Base-by-base conservation (phyloP, 768 basidiomycete species). In the Lactifluus rugatus region DNA sequence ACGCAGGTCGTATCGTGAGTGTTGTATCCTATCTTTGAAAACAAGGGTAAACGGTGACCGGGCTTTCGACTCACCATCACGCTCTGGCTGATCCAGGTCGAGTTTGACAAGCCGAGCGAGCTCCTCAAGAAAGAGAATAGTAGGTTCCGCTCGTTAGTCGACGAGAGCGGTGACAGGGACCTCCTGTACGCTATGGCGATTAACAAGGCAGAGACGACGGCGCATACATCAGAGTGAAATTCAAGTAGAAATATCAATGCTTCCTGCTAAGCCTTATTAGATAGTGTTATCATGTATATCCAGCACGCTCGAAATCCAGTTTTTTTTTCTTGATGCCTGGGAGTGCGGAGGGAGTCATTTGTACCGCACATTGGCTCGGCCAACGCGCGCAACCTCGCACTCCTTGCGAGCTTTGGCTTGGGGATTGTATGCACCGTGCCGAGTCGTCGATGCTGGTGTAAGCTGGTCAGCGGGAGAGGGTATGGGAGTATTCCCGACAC, bases 61-160 rank as follows among this genome's bases (percentile, higher is more conserved):
- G 4, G 23, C 23, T 13, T 26, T 26, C 19, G 41, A 42, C 11
- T 46, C 25, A 39, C 37, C 6, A 17, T 39, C 37, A 5, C 7
- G 6, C 10, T 23, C 23, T 47, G 16, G 2, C 17, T 7, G 13
- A n/a, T 3, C 32, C 32, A 66, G 63, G 69, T 77, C 42, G 78
- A 81, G 62, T 81, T 73, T 52, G 81, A 78, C 60, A 69, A 70
- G 21, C 81, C 81, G 0, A 68, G 65, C 19, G 67, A 65, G 16
- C 66, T 81, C 46, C 69, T 79, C 36, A 61, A 63, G 39, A 74
- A 71, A 13, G 67, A 75, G 59, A 68, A 66, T 7, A 65, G 74
- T 11, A 51, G 62, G 36, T 66, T 75, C 37, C 70, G 71, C 17
- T 65, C 72, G 17, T 58, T 75, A 28, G 74, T 75, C 0, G 74